Conservation (phyloP, 805 yeast species). For the Saccharomycopsis sp. region DNA sequence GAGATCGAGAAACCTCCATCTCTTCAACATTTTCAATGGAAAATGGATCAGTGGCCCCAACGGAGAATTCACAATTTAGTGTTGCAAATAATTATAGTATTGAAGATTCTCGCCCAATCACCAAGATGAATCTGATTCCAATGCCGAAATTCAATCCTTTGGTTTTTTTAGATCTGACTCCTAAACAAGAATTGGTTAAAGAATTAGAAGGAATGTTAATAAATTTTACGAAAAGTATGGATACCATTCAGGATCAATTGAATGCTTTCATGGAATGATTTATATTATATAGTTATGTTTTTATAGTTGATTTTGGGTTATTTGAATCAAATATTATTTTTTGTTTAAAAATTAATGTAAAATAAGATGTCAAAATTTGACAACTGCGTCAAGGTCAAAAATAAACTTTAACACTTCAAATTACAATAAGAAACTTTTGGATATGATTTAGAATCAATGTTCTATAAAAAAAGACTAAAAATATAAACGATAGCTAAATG, state of each 20-base stretch:
- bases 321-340: no score
- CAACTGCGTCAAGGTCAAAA: no score
- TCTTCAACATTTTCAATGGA: constrained; percentile 10
- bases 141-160: constrained; percentile 26
- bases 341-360: no score
- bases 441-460: no score
- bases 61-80: background rate
- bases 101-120: background rate
- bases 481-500: no score
- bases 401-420: no score
- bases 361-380: no score
- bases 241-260: constrained; percentile 18
- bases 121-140: constrained; percentile 6
- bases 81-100: constrained; percentile 5
- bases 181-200: constrained; percentile 23
- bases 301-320: no score
- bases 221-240: constrained; percentile 21
- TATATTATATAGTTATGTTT: background rate
- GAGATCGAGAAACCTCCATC: constrained; percentile 9
- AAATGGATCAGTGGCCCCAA: background rate
- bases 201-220: constrained; percentile 25
- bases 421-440: no score
- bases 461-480: no score
- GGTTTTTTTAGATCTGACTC: constrained; percentile 28
- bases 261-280: constrained; percentile 8